Percentiles rank a stretch among this genome's conserved stretches.
These are phyloP conservation scores for Bruguiera sexangula DNA, from an alignment of 345 rosid species.

Conservation along the genomic window DNA sequence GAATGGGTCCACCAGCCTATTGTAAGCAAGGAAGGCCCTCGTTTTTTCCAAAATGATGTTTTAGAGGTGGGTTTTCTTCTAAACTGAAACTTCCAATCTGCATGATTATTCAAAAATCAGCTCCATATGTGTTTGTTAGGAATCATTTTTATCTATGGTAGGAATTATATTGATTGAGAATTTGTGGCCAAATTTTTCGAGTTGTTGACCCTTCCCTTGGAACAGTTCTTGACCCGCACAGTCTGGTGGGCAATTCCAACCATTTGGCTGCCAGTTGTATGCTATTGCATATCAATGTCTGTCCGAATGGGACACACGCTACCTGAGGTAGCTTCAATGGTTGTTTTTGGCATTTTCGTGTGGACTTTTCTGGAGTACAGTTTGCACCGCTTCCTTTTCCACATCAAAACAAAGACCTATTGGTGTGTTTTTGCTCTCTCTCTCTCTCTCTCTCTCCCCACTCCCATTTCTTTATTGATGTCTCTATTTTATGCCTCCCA, in stretches of 20 bases:
- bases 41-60: constrained; percentile 80
- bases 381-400: constrained; percentile 96
- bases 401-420: constrained; percentile 74
- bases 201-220: neutral
- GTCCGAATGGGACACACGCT: constrained; percentile 54
- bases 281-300: constrained; percentile 60
- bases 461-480: neutral
- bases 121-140: neutral
- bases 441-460: neutral
- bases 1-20: constrained; percentile 99
- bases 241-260: constrained; percentile 96
- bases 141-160: neutral
- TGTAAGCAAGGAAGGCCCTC: constrained; percentile 83
- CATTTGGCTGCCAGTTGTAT: constrained; percentile 86
- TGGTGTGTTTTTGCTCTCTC: constrained; percentile 54
- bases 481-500: neutral
- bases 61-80: constrained; percentile 60
- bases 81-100: neutral
- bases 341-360: constrained; percentile 55
- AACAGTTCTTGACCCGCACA: constrained; percentile 84
- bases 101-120: neutral
- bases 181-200: constrained; percentile 9
- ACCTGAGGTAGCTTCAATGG: constrained; percentile 50
- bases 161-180: neutral
- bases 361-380: constrained; percentile 89